phyloP scores from a whole-genome alignment of 1,284 basidiomycete species.

The Puccinia horiana region DNA sequence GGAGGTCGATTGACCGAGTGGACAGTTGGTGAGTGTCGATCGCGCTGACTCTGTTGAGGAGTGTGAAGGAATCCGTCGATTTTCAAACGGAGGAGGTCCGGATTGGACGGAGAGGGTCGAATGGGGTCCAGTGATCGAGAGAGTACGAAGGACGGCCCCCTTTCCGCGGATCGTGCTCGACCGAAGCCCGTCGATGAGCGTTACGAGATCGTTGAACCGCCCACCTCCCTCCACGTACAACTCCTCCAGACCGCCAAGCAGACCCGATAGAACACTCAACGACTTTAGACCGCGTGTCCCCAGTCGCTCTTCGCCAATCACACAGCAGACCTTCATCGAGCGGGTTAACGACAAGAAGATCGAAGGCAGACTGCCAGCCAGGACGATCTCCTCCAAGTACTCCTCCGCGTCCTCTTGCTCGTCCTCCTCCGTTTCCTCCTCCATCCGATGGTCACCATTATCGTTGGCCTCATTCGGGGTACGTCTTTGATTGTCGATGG shows the following conservation, averaged over 20 bases:
- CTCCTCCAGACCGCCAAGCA: slow-evolving; percentile 23
- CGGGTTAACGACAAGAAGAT: slow-evolving; percentile 19
- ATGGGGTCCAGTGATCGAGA: slow-evolving; percentile 20
- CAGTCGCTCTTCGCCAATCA: slow-evolving; percentile 17
- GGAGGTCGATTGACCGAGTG: not conserved
- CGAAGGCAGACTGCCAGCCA: slow-evolving; percentile 23
- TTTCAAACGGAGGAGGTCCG: not conserved
- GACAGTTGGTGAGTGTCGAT: not conserved
- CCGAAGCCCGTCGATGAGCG: slow-evolving; percentile 24
- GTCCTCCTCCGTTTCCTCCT: not conserved
- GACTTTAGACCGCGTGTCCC: slow-evolving; percentile 21
- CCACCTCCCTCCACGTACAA: slow-evolving; percentile 36
- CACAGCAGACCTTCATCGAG: slow-evolving; percentile 16
- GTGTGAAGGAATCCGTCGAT: not conserved
- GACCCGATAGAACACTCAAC: slow-evolving; percentile 22
- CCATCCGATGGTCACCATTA: not conserved
- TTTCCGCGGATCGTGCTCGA: slow-evolving; percentile 22
- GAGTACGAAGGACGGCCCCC: not conserved
- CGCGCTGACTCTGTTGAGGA: not conserved
- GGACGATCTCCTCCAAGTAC: slow-evolving; percentile 17
- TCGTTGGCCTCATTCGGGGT: not conserved
- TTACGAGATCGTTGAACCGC: not conserved
- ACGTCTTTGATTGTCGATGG: not conserved
- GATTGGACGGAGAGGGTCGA: slow-evolving; percentile 4
- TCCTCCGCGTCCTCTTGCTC: not conserved